Evolutionary conservation across 805 yeast species (phyloP).

Genomic region (Yarrowia sp.): DNA sequence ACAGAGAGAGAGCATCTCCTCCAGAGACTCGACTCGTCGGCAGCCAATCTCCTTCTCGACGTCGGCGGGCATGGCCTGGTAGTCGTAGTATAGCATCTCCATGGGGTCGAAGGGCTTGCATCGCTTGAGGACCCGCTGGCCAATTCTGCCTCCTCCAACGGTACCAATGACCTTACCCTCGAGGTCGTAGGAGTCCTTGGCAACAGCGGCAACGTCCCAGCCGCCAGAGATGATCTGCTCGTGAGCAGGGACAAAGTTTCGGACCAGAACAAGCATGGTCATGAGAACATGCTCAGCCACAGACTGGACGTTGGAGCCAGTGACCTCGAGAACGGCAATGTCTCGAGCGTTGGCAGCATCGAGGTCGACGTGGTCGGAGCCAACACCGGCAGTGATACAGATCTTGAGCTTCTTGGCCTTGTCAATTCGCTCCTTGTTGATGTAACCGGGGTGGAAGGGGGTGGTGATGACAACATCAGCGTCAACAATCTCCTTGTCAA

Average conservation of each 20-base stretch:
- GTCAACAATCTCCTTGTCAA: conserved; percentile 70
- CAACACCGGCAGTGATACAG: conserved; percentile 79
- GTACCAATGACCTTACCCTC: conserved; percentile 79
- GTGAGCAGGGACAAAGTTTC: conserved; percentile 82
- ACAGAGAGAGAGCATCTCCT: conserved; percentile 42
- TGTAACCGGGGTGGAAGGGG: conserved; percentile 80
- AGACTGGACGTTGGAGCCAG: conserved; percentile 80
- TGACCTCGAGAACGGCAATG: conserved; percentile 77
- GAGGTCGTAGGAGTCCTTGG: conserved; percentile 74
- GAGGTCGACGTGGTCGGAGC: conserved; percentile 75
- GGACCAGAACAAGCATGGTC: conserved; percentile 72
- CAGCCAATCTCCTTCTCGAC: conserved; percentile 49
- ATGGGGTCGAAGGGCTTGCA: conserved; percentile 75
- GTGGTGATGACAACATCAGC: conserved; percentile 81
- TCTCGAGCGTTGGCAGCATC: conserved; percentile 66
- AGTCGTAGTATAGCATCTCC: conserved; percentile 76
- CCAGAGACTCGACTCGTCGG: conserved; percentile 65
- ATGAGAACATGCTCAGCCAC: conserved; percentile 83
- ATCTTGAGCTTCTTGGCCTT: conserved; percentile 70
- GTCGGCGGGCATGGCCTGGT: conserved; percentile 67
- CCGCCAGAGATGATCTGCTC: conserved; percentile 64
- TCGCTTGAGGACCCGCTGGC: conserved; percentile 75
- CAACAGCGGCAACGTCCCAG: conserved; percentile 81
- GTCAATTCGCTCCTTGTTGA: conserved; percentile 66
- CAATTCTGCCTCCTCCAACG: conserved; percentile 83